Percentiles rank a stretch among this genome's conserved stretches.
These are phyloP conservation scores for Claviceps purpurea DNA, from an alignment of 2,329 filamentous ascomycete species.

Conservation along the genomic window DNA sequence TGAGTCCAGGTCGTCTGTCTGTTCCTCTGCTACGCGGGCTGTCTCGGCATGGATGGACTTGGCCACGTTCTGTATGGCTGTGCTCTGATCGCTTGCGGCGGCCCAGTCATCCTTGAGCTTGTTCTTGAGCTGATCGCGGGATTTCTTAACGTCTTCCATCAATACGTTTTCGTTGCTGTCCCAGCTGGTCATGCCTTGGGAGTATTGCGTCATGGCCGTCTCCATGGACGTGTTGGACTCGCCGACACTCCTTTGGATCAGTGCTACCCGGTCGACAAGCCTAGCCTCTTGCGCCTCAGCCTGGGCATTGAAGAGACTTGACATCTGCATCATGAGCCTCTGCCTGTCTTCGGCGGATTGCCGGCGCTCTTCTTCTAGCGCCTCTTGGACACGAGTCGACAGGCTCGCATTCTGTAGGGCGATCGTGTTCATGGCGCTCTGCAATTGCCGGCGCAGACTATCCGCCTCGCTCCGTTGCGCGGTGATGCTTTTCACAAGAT, in stretches of 20 bases:
- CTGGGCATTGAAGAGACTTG: slow-evolving; percentile 60
- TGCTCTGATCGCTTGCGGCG: slow-evolving; percentile 64
- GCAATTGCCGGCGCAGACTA: slow-evolving; percentile 56
- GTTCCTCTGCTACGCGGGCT: slow-evolving; percentile 75
- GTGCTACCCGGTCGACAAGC: slow-evolving; percentile 47
- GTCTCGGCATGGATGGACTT: slow-evolving; percentile 85
- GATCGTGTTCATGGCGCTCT: slow-evolving; percentile 53
- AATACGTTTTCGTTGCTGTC: slow-evolving; percentile 53
- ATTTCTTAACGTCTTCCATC: slow-evolving; percentile 56
- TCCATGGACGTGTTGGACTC: slow-evolving; percentile 53
- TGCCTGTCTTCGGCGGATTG: slow-evolving; percentile 62
- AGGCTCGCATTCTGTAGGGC: slow-evolving; percentile 55
- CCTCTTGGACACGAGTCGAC: slow-evolving; percentile 51
- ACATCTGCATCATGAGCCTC: slow-evolving; percentile 62
- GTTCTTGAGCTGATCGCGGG: slow-evolving; percentile 63
- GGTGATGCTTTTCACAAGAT: slow-evolving; percentile 59
- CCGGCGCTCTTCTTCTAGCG: slow-evolving; percentile 63
- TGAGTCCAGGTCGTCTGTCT: slow-evolving; percentile 73
- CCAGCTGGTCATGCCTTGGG: slow-evolving; percentile 63
- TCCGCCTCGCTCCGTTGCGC: slow-evolving; percentile 68
- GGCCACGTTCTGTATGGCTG: slow-evolving; percentile 70
- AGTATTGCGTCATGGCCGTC: slow-evolving; percentile 51
- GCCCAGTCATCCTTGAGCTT: slow-evolving; percentile 81
- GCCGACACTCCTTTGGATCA: slow-evolving; percentile 49
- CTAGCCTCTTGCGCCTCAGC: slow-evolving; percentile 61